A percentile compares a stretch with the other conserved stretches of the same genome.
Conservation (phyloP, 495 filamentous ascomycete genomes). For the Penicillium bialowiezense region DNA sequence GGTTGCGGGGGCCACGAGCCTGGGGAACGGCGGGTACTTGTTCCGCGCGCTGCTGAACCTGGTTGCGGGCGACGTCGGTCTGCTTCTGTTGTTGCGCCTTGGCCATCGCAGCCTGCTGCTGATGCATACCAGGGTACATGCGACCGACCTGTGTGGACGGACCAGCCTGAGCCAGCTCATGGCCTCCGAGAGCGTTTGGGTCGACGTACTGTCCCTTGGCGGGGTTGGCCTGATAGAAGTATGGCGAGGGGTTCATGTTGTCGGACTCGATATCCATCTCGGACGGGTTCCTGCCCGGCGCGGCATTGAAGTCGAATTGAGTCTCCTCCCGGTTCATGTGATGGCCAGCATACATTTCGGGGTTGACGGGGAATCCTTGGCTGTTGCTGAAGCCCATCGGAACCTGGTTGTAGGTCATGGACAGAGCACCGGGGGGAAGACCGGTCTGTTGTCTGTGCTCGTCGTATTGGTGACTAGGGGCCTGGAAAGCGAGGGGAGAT, state of each 20-base stretch:
- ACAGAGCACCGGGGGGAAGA: slow-evolving; percentile 73
- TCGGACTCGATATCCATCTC: slow-evolving; percentile 57
- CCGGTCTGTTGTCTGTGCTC: slow-evolving; percentile 90
- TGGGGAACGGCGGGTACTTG: slow-evolving; percentile 31
- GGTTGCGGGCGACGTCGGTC: slow-evolving; percentile 60
- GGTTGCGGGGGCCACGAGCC: slow-evolving; percentile 45
- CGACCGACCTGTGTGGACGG: slow-evolving; percentile 60
- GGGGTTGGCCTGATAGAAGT: slow-evolving; percentile 38
- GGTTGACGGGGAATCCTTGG: slow-evolving; percentile 43
- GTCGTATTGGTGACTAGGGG: slow-evolving; percentile 89
- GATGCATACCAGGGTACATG: slow-evolving; percentile 87
- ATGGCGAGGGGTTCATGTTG: slow-evolving; percentile 62
- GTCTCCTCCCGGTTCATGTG: slow-evolving; percentile 53
- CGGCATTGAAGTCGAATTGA: slow-evolving; percentile 52
- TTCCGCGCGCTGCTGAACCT: slow-evolving; percentile 44
- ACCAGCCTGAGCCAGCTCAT: slow-evolving; percentile 46
- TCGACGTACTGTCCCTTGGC: slow-evolving; percentile 58
- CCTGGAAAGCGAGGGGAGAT: slow-evolving; percentile 60
- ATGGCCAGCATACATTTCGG: slow-evolving; percentile 41
- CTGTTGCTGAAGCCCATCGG: slow-evolving; percentile 51
- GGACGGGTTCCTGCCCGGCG: slow-evolving; percentile 45
- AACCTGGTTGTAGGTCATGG: slow-evolving; percentile 62
- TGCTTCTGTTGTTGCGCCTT: slow-evolving; percentile 70
- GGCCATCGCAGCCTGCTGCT: slow-evolving; percentile 78
- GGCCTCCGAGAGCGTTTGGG: slow-evolving; percentile 64